phyloP scores from a whole-genome alignment of 2,329 filamentous ascomycete genomes.

The Fusarium sp. region DNA sequence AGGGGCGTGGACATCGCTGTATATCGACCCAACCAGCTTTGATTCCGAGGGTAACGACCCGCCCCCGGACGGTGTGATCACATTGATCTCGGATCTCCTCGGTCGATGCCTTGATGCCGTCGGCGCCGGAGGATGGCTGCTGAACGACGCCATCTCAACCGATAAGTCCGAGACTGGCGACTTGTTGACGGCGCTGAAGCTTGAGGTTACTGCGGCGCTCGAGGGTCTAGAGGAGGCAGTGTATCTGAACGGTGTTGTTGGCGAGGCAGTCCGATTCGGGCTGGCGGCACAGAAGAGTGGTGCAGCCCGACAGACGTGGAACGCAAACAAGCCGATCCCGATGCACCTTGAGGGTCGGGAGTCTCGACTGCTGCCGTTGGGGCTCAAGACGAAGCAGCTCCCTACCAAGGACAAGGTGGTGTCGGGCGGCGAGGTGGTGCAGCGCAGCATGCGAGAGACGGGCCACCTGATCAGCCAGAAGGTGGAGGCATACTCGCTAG shows the following conservation, averaged over 20 bases:
- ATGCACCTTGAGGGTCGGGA: constrained; percentile 57
- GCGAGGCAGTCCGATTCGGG: constrained; percentile 74
- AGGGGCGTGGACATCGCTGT: constrained; percentile 80
- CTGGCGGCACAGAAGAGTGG: constrained; percentile 52
- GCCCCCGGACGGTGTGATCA: constrained; percentile 75
- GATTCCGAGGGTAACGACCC: constrained; percentile 55
- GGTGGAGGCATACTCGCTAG: constrained; percentile 85
- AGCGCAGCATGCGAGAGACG: constrained; percentile 78
- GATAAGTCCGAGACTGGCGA: constrained; percentile 69
- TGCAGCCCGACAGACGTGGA: constrained; percentile 44
- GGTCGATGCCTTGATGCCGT: constrained; percentile 81
- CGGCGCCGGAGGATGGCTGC: constrained; percentile 79
- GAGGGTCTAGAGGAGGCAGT: constrained; percentile 78
- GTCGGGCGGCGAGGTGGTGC: constrained; percentile 76
- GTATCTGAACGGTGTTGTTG: constrained; percentile 72
- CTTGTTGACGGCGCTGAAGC: constrained; percentile 73
- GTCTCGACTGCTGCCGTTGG: constrained; percentile 74
- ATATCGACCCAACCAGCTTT: constrained; percentile 69
- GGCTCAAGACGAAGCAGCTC: constrained; percentile 70
- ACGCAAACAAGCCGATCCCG: constrained; percentile 57
- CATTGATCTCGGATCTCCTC: constrained; percentile 77
- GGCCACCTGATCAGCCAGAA: constrained; percentile 83
- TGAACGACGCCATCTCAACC: constrained; percentile 67
- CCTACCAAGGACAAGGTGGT: constrained; percentile 70
- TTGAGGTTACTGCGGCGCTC: constrained; percentile 77